phyloP scores from a whole-genome alignment of 306 rosid species.

The Dalbergia oliveri region DNA sequence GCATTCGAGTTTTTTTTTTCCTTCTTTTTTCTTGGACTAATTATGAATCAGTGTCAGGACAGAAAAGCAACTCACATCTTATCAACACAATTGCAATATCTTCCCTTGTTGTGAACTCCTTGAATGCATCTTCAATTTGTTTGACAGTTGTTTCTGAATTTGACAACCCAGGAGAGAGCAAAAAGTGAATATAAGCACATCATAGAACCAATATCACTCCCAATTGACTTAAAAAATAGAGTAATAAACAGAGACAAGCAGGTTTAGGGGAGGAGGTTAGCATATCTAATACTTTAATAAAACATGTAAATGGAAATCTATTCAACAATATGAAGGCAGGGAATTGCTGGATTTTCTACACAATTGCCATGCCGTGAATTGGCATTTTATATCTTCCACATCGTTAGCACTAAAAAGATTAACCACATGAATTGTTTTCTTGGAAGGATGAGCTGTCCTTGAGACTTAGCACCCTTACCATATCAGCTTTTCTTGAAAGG shows the following conservation, averaged over 20 bases:
- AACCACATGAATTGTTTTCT: no score
- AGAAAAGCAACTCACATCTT: constrained; percentile 66
- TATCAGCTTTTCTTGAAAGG: no score
- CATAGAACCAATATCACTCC: constrained; percentile 5
- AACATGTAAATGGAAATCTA: not conserved
- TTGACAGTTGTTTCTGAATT: constrained; percentile 75
- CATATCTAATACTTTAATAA: not conserved
- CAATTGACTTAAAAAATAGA: not conserved
- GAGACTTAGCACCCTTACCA: no score
- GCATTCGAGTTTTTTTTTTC: not conserved
- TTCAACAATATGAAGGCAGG: not conserved
- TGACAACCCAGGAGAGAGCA: not conserved
- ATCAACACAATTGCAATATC: constrained; percentile 74
- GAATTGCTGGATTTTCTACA: not conserved
- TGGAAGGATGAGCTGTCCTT: no score
- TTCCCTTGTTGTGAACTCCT: constrained; percentile 78
- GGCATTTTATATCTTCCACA: no score
- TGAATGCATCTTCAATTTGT: constrained; percentile 84
- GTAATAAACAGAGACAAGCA: constrained; percentile 4
- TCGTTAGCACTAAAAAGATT: no score
- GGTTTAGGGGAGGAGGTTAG: not conserved
- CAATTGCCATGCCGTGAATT: not conserved
- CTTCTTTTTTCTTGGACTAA: not conserved
- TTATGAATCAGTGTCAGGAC: not conserved
- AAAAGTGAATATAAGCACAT: constrained; percentile 5